These are phyloP conservation scores for Pseudogymnoascus sp. DNA, from an alignment of 2,329 filamentous ascomycete genomes.

Conservation along the genomic window DNA sequence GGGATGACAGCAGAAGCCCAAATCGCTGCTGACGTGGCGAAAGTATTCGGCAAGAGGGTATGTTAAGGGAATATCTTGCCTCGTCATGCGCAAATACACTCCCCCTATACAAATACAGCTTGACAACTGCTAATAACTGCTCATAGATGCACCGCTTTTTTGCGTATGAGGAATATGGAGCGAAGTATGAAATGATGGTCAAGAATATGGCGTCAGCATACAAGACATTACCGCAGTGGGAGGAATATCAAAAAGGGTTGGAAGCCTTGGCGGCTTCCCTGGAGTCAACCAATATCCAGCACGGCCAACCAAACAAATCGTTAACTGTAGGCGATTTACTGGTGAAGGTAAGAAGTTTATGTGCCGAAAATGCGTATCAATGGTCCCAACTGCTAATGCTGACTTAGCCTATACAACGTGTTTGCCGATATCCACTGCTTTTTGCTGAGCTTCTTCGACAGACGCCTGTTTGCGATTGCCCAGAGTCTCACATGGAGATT, in stretches of 20 bases:
- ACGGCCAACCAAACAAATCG: slow-evolving; percentile 60
- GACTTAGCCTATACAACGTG: slow-evolving; percentile 73
- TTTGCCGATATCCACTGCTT: slow-evolving; percentile 84
- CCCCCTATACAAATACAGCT: not conserved
- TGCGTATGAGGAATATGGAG: slow-evolving; percentile 84
- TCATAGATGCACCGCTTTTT: slow-evolving; percentile 70
- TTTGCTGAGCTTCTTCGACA: slow-evolving; percentile 76
- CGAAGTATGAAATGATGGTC: slow-evolving; percentile 79
- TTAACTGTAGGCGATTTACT: slow-evolving; percentile 78
- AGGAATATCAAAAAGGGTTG: slow-evolving; percentile 73
- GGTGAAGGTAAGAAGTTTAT: slow-evolving; percentile 59
- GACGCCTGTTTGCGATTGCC: slow-evolving; percentile 79
- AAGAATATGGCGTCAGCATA: slow-evolving; percentile 65
- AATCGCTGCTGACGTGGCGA: slow-evolving; percentile 52
- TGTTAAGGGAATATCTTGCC: slow-evolving; percentile 9
- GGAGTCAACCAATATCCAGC: slow-evolving; percentile 57
- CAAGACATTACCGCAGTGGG: slow-evolving; percentile 63
- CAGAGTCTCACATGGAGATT: slow-evolving; percentile 71
- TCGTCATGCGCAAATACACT: not conserved
- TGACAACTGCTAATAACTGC: not conserved
- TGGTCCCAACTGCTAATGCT: not conserved
- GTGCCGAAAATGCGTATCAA: not conserved
- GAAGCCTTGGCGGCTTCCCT: slow-evolving; percentile 73
- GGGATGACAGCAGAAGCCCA: slow-evolving; percentile 50
- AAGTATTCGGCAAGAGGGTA: slow-evolving; percentile 52